Evolutionary conservation across 129 eudicot genomes (phyloP), one percentile per base, ranked within the genome.

Genomic region (Tagetes patula): DNA sequence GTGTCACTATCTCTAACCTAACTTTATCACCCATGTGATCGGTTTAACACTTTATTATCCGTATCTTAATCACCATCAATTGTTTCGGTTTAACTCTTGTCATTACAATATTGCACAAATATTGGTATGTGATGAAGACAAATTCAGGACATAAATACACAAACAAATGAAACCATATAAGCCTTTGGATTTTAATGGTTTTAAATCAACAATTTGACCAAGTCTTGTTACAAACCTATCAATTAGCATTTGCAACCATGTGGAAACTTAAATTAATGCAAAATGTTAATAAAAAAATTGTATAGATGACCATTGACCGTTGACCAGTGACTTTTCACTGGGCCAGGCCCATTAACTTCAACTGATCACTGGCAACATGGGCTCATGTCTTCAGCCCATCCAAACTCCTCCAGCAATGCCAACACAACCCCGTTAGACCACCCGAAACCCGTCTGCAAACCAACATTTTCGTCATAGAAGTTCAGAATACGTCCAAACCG

Each of bases 341-440:
- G 59, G 60, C 34, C 62, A 71, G 43, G 6, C 34, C 67, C 68
- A 72, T 1, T 54, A 12, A 12, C 38, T 50, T 52, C 65, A 27
- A 5, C 0, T 52, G 71, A 39, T 85, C 71, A 80, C 27, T 68
- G 76, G 77, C 98, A 92, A 5, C 77, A 79, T 14, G 91, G 73
- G 55, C 87, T 86, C 70, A 74, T 49, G 73, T 94, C 96, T 78
- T 86, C 58, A 8, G 94, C 81, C 99, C 99, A 94, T 80, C 99
- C 99, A 61, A 94, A 94, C 81, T 88, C 96, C 79, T 94, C 99
- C 86, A 94, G 74, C 67, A 94, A 88, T 53, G 97, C 97, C 79
- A 94, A 80, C 70, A 88, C 96, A 42, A 94, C 97, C 36, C 99
- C 99, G 64, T 90, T 94, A 49, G 97, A 90, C 99, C 99, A 94